Base-by-base conservation (phyloP, 2,329 filamentous ascomycete genomes). In the Apiospora koreana region DNA sequence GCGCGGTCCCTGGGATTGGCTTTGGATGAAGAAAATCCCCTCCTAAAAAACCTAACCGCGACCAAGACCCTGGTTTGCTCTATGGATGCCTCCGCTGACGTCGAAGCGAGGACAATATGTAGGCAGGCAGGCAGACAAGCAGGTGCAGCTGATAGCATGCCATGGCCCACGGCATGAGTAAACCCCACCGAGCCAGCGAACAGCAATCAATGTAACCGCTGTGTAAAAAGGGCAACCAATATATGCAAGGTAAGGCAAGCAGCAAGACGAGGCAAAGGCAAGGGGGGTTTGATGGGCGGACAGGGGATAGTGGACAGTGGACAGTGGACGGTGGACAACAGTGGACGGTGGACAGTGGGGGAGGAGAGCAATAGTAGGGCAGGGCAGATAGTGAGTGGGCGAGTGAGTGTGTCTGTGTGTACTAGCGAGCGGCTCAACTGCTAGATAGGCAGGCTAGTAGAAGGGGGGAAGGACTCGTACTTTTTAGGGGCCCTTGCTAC, bases 1-100 rank as follows among this genome's bases (percentile, higher is more conserved):
- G 50, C 50, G 50, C 50, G 50, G 50, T 58, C 50, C 50, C 50
- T 58, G 28, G 28, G 50, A 58, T 35, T 58, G 50, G 50, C 50
- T 58, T 58, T 58, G 16, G 50, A 58, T 58, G 50, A 58, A 58
- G 50, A 58, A 54, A 58, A 28, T 21, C 50, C 50, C 28, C 50
- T 58, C 50, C 50, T 7, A 38, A 62, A 62, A 62, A 23, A 62
- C 9, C 21, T 10, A 62, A 62, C 54, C 54, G 31, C 54, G 21
- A 62, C 18, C 54, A 62, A 38, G 54, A 62, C 54, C 54, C 54
- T 62, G 54, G 54, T n/a, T 38, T n/a, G 38, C 38, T 38, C 38
- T n/a, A 31, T 62, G 54, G 54, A n/a, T 62, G 54, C 31, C 54
- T 35, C 54, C 31, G 8, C 28, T 38, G 38, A 62, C 31, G 31